Percentiles rank a stretch among this genome's conserved stretches.
phyloP scores from a whole-genome alignment of 2,329 filamentous ascomycete species.

The Cercospora sojina region DNA sequence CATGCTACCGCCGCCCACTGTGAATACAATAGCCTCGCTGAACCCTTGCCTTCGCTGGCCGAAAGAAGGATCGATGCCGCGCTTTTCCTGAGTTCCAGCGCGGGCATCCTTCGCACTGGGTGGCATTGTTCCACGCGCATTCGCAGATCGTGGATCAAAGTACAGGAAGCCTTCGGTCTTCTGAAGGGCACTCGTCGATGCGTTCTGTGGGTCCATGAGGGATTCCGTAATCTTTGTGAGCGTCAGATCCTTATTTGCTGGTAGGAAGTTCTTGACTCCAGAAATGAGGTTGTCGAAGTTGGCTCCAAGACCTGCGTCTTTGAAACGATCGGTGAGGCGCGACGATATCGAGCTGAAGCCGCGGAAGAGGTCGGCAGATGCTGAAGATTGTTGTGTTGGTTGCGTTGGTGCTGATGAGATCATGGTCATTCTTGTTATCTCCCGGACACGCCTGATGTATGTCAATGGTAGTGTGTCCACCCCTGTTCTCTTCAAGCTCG shows the following conservation, averaged over 20 bases:
- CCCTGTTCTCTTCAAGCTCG: conserved; percentile 73
- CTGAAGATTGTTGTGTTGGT: conserved; percentile 55
- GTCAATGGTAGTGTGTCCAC: conserved; percentile 74
- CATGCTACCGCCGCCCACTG: conserved; percentile 85
- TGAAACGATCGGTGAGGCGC: conserved; percentile 88
- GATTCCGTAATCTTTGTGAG: conserved; percentile 98
- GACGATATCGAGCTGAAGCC: conserved; percentile 91
- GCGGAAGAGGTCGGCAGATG: conserved; percentile 79
- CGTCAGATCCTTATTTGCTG: conserved; percentile 89
- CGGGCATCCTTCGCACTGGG: conserved; percentile 60
- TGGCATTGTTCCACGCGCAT: conserved; percentile 87
- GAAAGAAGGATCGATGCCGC: conserved; percentile 30
- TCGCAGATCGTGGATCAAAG: conserved; percentile 91
- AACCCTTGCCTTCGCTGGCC: conserved; percentile 38
- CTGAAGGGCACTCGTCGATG: conserved; percentile 85
- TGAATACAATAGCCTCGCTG: conserved; percentile 44
- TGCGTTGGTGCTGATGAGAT: conserved; percentile 78
- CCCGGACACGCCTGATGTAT: conserved; percentile 86
- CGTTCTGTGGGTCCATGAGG: conserved; percentile 91
- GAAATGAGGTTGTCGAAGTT: conserved; percentile 95
- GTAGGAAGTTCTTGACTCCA: conserved; percentile 97
- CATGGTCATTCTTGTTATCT: conserved; percentile 97
- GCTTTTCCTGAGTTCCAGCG: conserved; percentile 40
- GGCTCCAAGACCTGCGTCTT: conserved; percentile 79
- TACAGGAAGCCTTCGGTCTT: conserved; percentile 97